These are phyloP conservation scores for Albizia julibrissin DNA, from an alignment of 306 rosid genomes.

Conservation along the genomic window DNA sequence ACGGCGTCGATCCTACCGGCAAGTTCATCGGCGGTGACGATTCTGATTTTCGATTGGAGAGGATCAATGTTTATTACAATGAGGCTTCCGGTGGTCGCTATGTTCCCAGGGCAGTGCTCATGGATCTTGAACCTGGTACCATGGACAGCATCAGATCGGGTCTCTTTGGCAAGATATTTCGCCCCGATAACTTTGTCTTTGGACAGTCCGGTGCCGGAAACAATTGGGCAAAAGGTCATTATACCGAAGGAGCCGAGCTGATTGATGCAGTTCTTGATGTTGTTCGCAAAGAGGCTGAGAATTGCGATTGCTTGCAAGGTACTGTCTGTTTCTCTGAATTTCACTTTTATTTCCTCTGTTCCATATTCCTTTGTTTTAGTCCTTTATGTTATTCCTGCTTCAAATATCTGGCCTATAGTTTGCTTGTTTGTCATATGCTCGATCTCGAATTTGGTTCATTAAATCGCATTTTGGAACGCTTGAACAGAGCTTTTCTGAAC, in stretches of 20 bases:
- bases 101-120: conserved; percentile 43
- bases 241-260: conserved; percentile 46
- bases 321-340: background rate
- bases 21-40: conserved; percentile 9
- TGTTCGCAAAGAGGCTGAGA: conserved; percentile 50
- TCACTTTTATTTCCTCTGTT: background rate
- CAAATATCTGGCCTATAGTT: background rate
- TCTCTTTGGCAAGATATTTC: conserved; percentile 40
- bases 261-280: conserved; percentile 46
- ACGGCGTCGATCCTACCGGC: conserved; percentile 39
- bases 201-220: conserved; percentile 60
- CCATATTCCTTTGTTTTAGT: background rate
- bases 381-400: background rate
- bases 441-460: background rate
- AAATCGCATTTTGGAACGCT: background rate
- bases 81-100: conserved; percentile 37
- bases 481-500: background rate
- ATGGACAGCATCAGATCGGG: conserved; percentile 51
- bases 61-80: conserved; percentile 46
- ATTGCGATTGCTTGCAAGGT: conserved; percentile 50
- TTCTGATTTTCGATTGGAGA: conserved; percentile 29
- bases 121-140: conserved; percentile 50
- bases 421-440: background rate
- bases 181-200: conserved; percentile 45
- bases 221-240: conserved; percentile 69